phyloP scores from a whole-genome alignment of 2,329 filamentous ascomycete genomes.

The Hypomyces perniciosus region DNA sequence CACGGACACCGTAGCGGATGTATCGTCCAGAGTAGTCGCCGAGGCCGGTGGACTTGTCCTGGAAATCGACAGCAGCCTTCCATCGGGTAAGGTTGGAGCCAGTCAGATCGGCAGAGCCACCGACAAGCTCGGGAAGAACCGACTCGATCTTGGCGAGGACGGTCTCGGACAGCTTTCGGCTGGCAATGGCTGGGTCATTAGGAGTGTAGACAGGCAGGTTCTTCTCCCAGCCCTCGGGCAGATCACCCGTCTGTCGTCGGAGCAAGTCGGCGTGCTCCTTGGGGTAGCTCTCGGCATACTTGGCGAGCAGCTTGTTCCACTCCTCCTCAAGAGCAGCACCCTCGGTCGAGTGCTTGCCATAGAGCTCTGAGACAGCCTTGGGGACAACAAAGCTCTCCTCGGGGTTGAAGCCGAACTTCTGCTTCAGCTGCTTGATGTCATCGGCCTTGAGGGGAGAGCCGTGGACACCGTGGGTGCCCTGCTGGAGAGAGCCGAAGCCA shows the following conservation, averaged over 20 bases:
- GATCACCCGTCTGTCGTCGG: slow-evolving; percentile 73
- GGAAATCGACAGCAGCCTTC: slow-evolving; percentile 97
- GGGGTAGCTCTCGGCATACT: slow-evolving; percentile 75
- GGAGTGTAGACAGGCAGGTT: slow-evolving; percentile 85
- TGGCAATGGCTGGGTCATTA: slow-evolving; percentile 75
- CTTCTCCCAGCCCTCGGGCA: slow-evolving; percentile 97
- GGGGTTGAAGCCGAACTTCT: slow-evolving; percentile 93
- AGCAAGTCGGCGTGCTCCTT: slow-evolving; percentile 72
- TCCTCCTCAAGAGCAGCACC: slow-evolving; percentile 87
- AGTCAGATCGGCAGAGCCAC: slow-evolving; percentile 95
- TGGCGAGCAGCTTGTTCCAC: slow-evolving; percentile 90
- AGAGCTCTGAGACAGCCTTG: slow-evolving; percentile 88
- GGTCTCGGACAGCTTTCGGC: slow-evolving; percentile 92
- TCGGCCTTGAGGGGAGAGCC: slow-evolving; percentile 92
- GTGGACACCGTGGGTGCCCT: slow-evolving; percentile 94
- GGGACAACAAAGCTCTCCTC: slow-evolving; percentile 89
- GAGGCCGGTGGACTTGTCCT: slow-evolving; percentile 77
- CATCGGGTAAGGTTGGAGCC: slow-evolving; percentile 98
- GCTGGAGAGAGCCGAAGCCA: slow-evolving; percentile 86
- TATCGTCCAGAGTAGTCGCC: slow-evolving; percentile 91
- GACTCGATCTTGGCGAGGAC: slow-evolving; percentile 84
- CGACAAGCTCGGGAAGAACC: slow-evolving; percentile 81
- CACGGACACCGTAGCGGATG: slow-evolving; percentile 84
- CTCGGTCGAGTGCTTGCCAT: slow-evolving; percentile 75
- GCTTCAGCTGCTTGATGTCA: slow-evolving; percentile 89